Evolutionary conservation across 805 yeast species (phyloP), one percentile per base, ranked within the genome.

Genomic region (Saturnispora gosingensis): DNA sequence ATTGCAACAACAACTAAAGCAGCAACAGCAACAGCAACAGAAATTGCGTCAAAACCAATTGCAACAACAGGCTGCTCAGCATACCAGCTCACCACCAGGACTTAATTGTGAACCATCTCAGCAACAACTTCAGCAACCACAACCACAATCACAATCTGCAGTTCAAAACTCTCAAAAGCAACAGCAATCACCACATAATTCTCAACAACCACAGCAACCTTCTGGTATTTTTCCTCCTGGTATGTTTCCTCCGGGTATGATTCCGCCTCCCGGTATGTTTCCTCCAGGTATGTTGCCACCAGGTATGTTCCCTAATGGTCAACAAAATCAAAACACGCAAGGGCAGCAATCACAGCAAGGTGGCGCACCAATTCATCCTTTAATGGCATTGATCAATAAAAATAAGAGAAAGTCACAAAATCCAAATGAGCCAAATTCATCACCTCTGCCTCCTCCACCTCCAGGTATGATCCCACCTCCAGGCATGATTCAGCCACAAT

Each of bases 371-470:
- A 53, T 47, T 6, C 57, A 55, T 32, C 57, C 57, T 30, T 49
- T 55, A 16, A 55, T 55, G 57, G 46, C 52, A 43, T 42, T 55
- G 10, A 45, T 55, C 7, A 51, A 51, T 43, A 53, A 52, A 46
- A 54, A 54, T 18, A 55, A 55, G 34, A 47, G 52, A 25, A 54
- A 52, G 30, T 48, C 53, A 36, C 55, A 52, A 43, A 43, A 46
- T 46, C 28, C 53, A 20, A 42, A 34, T 24, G 48, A 46, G 13
- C 42, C 43, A 47, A 24, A 44, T 38, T 38, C 46, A 13, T 36
- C 52, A 27, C 36, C 53, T 35, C n/a, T 42, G 8, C 39, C 48
- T 36, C 45, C 50, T 24, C 51, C 51, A 22, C 36, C 49, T 25
- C 43, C 43, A 27, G 43, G 43, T 16, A 46, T 36, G 43, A 24